Evolutionary conservation across 2,329 filamentous ascomycete genomes (phyloP), one percentile per base, ranked within the genome.

Genomic region (Epichloe elymi): DNA sequence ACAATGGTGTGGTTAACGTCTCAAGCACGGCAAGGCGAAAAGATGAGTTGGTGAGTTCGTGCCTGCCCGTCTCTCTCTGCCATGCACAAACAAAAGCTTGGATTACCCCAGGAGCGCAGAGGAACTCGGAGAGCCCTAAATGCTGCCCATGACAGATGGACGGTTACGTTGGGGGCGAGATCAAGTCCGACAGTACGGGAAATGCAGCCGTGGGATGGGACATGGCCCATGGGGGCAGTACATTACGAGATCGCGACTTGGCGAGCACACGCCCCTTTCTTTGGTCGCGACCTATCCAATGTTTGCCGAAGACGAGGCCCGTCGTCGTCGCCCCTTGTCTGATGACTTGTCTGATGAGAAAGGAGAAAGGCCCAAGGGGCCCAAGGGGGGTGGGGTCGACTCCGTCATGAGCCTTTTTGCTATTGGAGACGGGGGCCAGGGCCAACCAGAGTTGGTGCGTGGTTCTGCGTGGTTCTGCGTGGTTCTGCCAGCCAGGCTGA

Each of bases 221-320:
- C 45, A 55, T 26, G 23, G 23, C 23, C 23, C 45, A 55, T 50
- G 50, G 48, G 48, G 51, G 36, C 48, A 30, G 26, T 11, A 30
- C 26, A 10, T 30, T 30, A 30, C 26, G 26, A 30, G 26, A 30
- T 30, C 0, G 26, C 37, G 6, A 33, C 36, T n/a, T 17, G 17
- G 36, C 23, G 26, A 37, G 7, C 26, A 35, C 52, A 51, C 52
- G 40, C 52, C 52, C 51, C 45, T 19, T 30, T 30, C 10, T 30
- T 4, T 33, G 12, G 42, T 35, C 36, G 48, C 33, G 40, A 49
- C 60, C 60, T 59, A 58, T 58, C 59, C 53, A 62, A 58, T 60
- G 61, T 64, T 61, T 64, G 63, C 62, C 62, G 62, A 63, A 56
- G 61, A 59, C 59, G 45, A 37, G 42, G 51, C 45, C 17, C 23